phyloP scores from a whole-genome alignment of 129 eudicot species.

The Scalesia atractyloides region DNA sequence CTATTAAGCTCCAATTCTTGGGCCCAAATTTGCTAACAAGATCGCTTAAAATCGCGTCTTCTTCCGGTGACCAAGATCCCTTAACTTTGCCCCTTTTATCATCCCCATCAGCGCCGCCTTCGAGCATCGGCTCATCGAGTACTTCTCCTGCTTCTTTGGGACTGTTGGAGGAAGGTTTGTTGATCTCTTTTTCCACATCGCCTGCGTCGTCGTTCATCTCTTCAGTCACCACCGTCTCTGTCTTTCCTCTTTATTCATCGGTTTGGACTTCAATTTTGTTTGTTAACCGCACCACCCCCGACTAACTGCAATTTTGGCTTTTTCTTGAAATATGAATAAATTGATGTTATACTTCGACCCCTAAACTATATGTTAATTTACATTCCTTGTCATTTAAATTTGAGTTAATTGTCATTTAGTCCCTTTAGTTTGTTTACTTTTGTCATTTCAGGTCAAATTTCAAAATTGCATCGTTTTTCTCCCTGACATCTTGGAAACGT shows the following conservation, averaged over 20 bases:
- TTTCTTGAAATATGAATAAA: background rate
- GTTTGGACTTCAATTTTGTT: slow-evolving; percentile 26
- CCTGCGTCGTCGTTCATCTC: slow-evolving; percentile 28
- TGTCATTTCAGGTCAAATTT: no score
- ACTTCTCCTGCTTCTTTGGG: slow-evolving; percentile 21
- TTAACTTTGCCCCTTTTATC: slow-evolving; percentile 36
- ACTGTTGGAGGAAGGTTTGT: slow-evolving; percentile 8
- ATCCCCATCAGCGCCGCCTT: slow-evolving; percentile 22
- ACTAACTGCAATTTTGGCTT: slow-evolving; percentile 38
- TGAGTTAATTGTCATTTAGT: no score
- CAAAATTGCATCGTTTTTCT: no score
- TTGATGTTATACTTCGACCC: slow-evolving; percentile 4
- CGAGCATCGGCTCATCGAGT: slow-evolving; percentile 25
- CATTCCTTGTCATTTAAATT: background rate
- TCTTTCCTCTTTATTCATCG: slow-evolving; percentile 11
- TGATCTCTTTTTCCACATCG: slow-evolving; percentile 20
- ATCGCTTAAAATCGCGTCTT: slow-evolving; percentile 52
- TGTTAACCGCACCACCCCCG: slow-evolving; percentile 42
- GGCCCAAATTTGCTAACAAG: slow-evolving; percentile 67
- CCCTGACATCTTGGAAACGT: no score
- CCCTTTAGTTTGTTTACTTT: no score
- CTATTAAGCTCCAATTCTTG: slow-evolving; percentile 75
- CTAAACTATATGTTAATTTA: slow-evolving; percentile 4
- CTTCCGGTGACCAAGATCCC: slow-evolving; percentile 77
- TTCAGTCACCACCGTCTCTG: background rate